Evolutionary conservation across 345 rosid genomes (phyloP).

Genomic region (Bretschneidera sinensis): DNA sequence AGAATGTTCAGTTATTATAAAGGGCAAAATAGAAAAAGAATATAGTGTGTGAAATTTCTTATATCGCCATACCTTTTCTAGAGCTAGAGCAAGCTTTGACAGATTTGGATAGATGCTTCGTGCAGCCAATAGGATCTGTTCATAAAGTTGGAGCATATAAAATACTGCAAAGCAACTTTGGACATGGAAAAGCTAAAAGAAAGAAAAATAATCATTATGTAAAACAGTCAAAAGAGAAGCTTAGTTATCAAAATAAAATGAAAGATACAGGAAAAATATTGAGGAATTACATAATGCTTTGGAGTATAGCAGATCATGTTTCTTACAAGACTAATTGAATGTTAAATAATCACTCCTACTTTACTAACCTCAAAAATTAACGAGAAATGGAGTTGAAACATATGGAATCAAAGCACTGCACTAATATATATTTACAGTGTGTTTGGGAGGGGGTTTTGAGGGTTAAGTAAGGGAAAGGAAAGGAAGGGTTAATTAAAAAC

Average conservation of each 20-base stretch:
- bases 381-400: no score
- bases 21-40: not conserved
- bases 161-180: not conserved
- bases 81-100: constrained; percentile 88
- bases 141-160: not conserved
- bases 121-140: constrained; percentile 77
- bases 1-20: no score
- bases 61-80: constrained; percentile 62
- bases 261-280: not conserved
- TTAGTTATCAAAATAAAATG: not conserved
- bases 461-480: no score
- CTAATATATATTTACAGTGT: no score
- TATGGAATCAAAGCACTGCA: no score
- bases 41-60: not conserved
- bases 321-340: not conserved
- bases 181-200: not conserved
- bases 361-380: no score
- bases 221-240: not conserved
- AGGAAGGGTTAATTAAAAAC: no score
- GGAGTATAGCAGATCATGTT: not conserved
- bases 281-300: not conserved
- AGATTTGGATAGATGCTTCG: constrained; percentile 76
- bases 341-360: not conserved
- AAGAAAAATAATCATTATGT: no score
- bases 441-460: no score